Evolutionary conservation across 2,329 filamentous ascomycete genomes (phyloP), one percentile per base, ranked within the genome.

Genomic region (Epichloe gansuensis): DNA sequence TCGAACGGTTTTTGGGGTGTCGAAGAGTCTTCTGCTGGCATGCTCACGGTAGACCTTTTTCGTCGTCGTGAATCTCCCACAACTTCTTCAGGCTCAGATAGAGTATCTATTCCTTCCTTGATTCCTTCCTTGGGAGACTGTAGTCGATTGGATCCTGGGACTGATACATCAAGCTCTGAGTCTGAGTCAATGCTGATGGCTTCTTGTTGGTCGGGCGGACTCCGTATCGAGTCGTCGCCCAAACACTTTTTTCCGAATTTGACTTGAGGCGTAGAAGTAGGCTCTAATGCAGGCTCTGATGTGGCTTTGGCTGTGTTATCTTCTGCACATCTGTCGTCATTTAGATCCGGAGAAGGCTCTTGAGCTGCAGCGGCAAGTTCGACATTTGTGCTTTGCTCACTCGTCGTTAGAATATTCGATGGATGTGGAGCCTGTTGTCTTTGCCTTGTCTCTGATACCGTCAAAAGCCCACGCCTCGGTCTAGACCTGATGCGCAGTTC

Each of bases 401-500:
- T 42, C 31, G 37, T 25, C 8, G n/a, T 17, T 8, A 44, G 28
- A n/a, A 21, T 34, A 5, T 4, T 12, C 3, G 39, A 50, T 4
- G 23, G 13, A 9, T 45, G 17, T 8, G 21, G 17, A 25, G 35
- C 25, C 21, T 49, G 42, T 4, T 50, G 49, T 8, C 41, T 23
- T 41, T 55, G 47, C 28, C 60, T 57, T 51, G 61, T 67, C 50
- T 75, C 70, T 1, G 71, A 66, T 4, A 76, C 50, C 63, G 78
- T 67, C 44, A 78, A 58, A 7, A 80, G 59, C 2, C 76, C 75
- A 50, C 75, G 69, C 54, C 71, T 74, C 54, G 72, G 71, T 53
- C 71, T 68, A 17, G 73, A 65, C 54, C 68, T 72, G 50, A 78
- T 74, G 7, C 71, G 70, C 38, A 78, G 62, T 55, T 75, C 72